Evolutionary conservation across 352 stramenopile genomes (phyloP).

Genomic region (Phytophthora colocasiae): DNA sequence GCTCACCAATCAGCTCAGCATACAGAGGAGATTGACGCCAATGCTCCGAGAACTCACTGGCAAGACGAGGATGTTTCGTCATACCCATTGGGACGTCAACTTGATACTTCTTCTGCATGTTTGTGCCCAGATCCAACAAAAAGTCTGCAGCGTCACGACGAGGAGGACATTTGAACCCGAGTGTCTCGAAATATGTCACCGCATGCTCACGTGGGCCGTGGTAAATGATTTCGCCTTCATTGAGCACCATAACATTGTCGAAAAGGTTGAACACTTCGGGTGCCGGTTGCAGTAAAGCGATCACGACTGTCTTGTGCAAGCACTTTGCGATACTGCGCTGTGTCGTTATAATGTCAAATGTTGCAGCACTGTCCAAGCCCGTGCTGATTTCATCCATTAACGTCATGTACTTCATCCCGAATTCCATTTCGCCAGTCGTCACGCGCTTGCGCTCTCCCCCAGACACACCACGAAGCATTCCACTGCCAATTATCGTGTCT

Average conservation of each 20-base stretch:
- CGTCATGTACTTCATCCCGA: constrained; percentile 65
- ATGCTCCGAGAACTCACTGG: constrained; percentile 37
- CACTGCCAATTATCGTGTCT: constrained; percentile 62
- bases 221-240: constrained; percentile 67
- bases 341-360: constrained; percentile 90
- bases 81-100: constrained; percentile 7
- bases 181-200: constrained; percentile 42
- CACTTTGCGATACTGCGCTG: constrained; percentile 56
- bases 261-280: constrained; percentile 66
- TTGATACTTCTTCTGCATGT: constrained; percentile 50
- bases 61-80: constrained; percentile 25
- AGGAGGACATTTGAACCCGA: constrained; percentile 53
- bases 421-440: constrained; percentile 84
- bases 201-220: constrained; percentile 50
- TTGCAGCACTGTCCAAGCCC: constrained; percentile 90
- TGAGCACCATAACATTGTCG: constrained; percentile 64
- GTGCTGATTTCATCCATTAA: constrained; percentile 92
- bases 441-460: constrained; percentile 75
- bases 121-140: constrained; percentile 58
- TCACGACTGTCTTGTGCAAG: constrained; percentile 59
- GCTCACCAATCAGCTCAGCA: not conserved
- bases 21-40: constrained; percentile 24
- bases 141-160: constrained; percentile 61
- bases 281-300: constrained; percentile 62
- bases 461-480: constrained; percentile 63